phyloP scores from a whole-genome alignment of 2,329 filamentous ascomycete genomes.

The Drechslerella stenobrocha region DNA sequence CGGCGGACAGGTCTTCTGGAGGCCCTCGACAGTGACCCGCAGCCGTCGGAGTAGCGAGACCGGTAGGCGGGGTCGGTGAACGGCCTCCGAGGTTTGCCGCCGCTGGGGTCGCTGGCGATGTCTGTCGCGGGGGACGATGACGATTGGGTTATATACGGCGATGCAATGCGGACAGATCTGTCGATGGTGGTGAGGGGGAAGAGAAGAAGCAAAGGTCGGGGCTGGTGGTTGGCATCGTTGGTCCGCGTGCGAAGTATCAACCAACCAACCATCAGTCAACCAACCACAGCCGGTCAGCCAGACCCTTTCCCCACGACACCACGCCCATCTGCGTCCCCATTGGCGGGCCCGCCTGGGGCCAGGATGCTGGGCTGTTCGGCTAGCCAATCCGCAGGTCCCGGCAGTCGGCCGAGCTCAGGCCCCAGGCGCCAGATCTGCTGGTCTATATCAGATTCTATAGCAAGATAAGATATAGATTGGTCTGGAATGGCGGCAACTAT shows the following conservation, averaged over 20 bases:
- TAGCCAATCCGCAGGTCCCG: background rate
- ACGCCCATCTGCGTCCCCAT: too few species aligned
- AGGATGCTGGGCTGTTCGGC: background rate
- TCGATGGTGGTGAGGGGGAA: constrained; percentile 25
- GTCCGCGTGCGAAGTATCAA: background rate
- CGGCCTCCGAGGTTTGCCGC: constrained; percentile 24
- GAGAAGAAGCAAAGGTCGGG: constrained; percentile 2
- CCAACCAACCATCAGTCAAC: background rate
- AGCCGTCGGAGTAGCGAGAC: constrained; percentile 28
- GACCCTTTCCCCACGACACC: constrained; percentile 19
- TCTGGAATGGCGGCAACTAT: too few species aligned
- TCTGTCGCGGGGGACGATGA: background rate
- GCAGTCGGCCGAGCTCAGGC: too few species aligned
- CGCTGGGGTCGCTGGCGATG: constrained; percentile 6
- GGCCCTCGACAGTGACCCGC: constrained; percentile 13
- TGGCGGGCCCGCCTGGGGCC: background rate
- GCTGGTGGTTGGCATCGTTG: background rate
- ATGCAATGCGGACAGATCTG: constrained; percentile 6
- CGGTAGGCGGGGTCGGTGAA: constrained; percentile 37
- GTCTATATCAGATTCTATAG: too few species aligned
- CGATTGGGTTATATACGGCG: background rate
- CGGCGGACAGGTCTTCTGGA: constrained; percentile 22
- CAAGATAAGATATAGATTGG: too few species aligned
- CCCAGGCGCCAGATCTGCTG: too few species aligned
- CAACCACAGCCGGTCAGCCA: background rate